A percentile compares a stretch with the other conserved stretches of the same genome.
phyloP scores from a whole-genome alignment of 176 grass and related monocot genomes.

The Thalia dealbata region DNA sequence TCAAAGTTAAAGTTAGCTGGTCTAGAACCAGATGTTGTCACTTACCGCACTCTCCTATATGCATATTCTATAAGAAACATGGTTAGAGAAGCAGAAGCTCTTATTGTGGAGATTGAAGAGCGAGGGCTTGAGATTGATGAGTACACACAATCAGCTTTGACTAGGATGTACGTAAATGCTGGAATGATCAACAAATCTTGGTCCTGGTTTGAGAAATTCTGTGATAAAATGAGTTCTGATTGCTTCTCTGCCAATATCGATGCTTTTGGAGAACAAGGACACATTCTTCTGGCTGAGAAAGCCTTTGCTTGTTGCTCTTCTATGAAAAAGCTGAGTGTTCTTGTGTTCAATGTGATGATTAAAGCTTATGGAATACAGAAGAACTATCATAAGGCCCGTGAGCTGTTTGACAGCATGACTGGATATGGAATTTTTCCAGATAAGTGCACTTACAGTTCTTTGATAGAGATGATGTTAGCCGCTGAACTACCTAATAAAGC shows the following conservation, averaged over 20 bases:
- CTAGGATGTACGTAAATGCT: slow-evolving; percentile 68
- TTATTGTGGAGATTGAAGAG: slow-evolving; percentile 62
- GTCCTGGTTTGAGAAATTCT: slow-evolving; percentile 70
- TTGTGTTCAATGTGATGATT: slow-evolving; percentile 87
- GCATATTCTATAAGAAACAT: slow-evolving; percentile 61
- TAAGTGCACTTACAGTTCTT: slow-evolving; percentile 66
- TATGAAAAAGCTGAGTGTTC: slow-evolving; percentile 51
- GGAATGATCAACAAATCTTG: slow-evolving; percentile 61
- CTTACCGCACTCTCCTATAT: slow-evolving; percentile 70
- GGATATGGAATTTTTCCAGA: slow-evolving; percentile 59
- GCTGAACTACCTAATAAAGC: slow-evolving; percentile 51
- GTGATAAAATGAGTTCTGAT: slow-evolving; percentile 41
- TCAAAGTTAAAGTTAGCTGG: slow-evolving; percentile 42
- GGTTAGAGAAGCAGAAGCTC: slow-evolving; percentile 54
- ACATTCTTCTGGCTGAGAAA: slow-evolving; percentile 61
- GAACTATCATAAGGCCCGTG: slow-evolving; percentile 53
- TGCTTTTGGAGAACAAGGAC: slow-evolving; percentile 62
- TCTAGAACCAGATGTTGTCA: slow-evolving; percentile 53
- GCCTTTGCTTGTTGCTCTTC: slow-evolving; percentile 55
- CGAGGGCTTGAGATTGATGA: slow-evolving; percentile 57
- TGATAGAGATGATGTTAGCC: slow-evolving; percentile 54
- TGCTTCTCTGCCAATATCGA: slow-evolving; percentile 79
- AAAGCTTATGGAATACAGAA: slow-evolving; percentile 72
- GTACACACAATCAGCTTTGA: slow-evolving; percentile 88
- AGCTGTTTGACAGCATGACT: slow-evolving; percentile 65